These are phyloP conservation scores for Aspergillus chevalieri DNA, from an alignment of 2,329 filamentous ascomycete species.

Conservation along the genomic window DNA sequence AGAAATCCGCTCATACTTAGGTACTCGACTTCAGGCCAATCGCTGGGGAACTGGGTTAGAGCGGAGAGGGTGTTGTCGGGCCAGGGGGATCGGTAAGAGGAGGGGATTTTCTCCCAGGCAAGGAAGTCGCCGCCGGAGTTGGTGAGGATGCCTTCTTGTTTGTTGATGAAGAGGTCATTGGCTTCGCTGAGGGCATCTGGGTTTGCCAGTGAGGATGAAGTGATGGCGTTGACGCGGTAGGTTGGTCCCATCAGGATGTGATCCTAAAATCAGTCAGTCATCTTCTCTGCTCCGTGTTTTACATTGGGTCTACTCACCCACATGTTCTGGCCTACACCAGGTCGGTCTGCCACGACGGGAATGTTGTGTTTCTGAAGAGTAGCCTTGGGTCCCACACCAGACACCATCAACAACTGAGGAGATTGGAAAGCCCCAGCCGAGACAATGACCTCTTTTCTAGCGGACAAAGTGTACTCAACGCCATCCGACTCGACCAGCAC, in stretches of 20 bases:
- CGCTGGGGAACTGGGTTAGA: conserved; percentile 15
- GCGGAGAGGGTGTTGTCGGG: conserved; percentile 5
- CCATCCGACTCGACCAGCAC: conserved; percentile 38
- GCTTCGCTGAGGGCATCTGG: conserved; percentile 5
- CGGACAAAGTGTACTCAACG: conserved; percentile 39
- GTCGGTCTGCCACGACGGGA: conserved; percentile 6
- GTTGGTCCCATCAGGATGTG: conserved; percentile 27
- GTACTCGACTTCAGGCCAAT: conserved; percentile 29
- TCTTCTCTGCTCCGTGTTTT: no score
- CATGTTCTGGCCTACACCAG: conserved; percentile 32
- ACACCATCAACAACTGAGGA: conserved; percentile 46
- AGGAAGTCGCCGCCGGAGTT: conserved; percentile 7
- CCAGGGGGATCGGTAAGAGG: conserved; percentile 5
- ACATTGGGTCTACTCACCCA: no score
- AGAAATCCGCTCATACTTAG: conserved; percentile 14
- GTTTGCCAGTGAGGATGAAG: conserved; percentile 4
- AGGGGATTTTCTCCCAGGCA: conserved; percentile 20
- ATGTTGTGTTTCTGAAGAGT: conserved; percentile 11
- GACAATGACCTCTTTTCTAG: conserved; percentile 43
- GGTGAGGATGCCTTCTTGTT: conserved; percentile 6
- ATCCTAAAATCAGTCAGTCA: conserved; percentile 25
- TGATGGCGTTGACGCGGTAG: conserved; percentile 27
- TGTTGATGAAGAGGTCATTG: conserved; percentile 14
- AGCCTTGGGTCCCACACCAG: conserved; percentile 39
- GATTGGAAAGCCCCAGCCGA: conserved; percentile 47